These are phyloP conservation scores for Phlyctochytrium bullatum DNA, from an alignment of 192 early-diverging fungal species.

Conservation along the genomic window DNA sequence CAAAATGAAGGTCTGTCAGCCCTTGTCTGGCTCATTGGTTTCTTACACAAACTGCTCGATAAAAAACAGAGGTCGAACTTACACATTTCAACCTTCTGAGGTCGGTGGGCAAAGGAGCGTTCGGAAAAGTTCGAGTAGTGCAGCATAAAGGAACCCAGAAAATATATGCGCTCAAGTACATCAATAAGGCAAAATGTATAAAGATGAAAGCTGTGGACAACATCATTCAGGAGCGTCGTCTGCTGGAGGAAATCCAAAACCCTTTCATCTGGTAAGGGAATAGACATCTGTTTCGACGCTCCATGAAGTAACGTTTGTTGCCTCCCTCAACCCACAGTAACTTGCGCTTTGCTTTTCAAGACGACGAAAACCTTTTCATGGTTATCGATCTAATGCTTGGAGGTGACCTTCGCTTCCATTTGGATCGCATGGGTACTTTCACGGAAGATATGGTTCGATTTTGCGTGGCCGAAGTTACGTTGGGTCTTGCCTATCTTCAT, in stretches of 20 bases:
- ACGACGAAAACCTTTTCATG: constrained; percentile 48
- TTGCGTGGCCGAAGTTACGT: constrained; percentile 47
- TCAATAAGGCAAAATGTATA: constrained; percentile 90
- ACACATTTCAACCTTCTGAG: constrained; percentile 86
- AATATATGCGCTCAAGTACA: constrained; percentile 92
- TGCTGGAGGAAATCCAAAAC: constrained; percentile 84
- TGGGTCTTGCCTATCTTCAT: constrained; percentile 68
- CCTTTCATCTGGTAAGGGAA: constrained; percentile 63
- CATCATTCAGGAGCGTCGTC: constrained; percentile 86
- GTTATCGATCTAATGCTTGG: constrained; percentile 48
- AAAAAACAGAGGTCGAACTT: constrained; percentile 65
- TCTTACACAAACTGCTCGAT: background rate
- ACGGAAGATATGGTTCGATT: background rate
- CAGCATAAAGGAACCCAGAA: constrained; percentile 75
- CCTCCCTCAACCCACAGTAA: constrained; percentile 15
- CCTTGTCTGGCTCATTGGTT: background rate
- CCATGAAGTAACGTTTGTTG: background rate
- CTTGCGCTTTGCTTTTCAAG: constrained; percentile 46
- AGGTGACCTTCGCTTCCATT: constrained; percentile 46
- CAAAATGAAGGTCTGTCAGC: constrained; percentile 1
- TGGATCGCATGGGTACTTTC: constrained; percentile 27
- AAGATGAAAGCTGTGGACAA: constrained; percentile 77
- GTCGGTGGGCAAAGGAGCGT: constrained; percentile 90
- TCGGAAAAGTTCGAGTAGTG: constrained; percentile 92
- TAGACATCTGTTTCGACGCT: too few species aligned